A percentile compares a stretch with the other conserved stretches of the same genome.
Conservation (phyloP, 73 alveolate genomes). For the Paraurostyla sp. region DNA sequence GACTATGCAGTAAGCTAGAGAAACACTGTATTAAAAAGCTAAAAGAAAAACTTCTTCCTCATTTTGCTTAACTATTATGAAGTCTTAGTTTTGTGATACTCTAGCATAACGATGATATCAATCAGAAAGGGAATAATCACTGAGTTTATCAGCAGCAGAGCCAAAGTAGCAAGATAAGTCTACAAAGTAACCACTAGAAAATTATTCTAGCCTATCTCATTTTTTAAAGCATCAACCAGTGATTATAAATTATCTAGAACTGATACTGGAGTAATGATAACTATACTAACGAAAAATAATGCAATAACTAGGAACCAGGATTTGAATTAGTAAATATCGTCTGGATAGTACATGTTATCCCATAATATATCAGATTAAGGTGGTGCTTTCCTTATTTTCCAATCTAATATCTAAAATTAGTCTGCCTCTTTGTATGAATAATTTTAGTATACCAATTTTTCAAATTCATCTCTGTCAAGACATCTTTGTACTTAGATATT, state of each 20-base stretch:
- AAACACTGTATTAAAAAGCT: conserved; percentile 19
- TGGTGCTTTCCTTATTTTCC: conserved; percentile 54
- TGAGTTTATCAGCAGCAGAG: conserved; percentile 1
- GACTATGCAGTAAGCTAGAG: conserved; percentile 34
- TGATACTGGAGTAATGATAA: conserved; percentile 40
- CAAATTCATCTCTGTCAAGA: not conserved
- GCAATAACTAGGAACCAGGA: conserved; percentile 29
- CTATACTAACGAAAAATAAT: not conserved
- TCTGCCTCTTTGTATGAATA: not conserved
- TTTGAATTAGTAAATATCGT: not conserved
- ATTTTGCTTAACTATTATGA: conserved; percentile 13
- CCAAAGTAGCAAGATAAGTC: conserved; percentile 33
- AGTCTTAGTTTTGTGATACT: conserved; percentile 42
- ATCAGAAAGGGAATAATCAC: conserved; percentile 46
- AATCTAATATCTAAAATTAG: not conserved
- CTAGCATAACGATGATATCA: conserved; percentile 21
- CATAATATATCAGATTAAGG: conserved; percentile 42
- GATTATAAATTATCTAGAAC: conserved; percentile 28
- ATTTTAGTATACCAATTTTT: not conserved
- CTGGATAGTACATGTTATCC: conserved; percentile 54
- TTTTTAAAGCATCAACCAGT: conserved; percentile 8
- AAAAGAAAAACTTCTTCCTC: conserved; percentile 56
- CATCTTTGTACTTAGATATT: conserved; percentile 27
- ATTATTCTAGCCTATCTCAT: not conserved
- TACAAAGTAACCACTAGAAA: not conserved